Evolutionary conservation across 2,329 filamentous ascomycete genomes (phyloP).

Genomic region (Aureobasidium mangrovei): DNA sequence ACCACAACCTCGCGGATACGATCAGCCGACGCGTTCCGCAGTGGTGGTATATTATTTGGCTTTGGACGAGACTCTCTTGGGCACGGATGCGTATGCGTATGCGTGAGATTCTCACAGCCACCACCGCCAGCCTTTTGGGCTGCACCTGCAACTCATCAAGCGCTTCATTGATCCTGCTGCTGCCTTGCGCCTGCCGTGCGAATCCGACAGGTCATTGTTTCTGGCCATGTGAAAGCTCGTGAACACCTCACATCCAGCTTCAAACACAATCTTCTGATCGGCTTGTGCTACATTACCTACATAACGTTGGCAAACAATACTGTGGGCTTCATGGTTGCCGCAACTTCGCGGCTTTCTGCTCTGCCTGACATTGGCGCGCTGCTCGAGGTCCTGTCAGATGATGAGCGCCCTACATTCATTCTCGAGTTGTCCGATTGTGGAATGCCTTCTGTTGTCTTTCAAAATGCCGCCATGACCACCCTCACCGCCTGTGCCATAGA

Average conservation of each 20-base stretch:
- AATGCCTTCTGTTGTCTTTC: neutral
- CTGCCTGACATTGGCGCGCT: neutral
- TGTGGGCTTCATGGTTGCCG: neutral
- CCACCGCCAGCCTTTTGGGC: neutral
- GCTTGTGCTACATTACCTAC: neutral
- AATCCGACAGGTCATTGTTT: neutral
- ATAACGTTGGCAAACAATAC: no score
- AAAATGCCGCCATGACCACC: neutral
- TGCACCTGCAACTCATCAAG: neutral
- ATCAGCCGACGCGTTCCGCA: constrained; percentile 5
- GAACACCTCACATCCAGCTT: neutral
- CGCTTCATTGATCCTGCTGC: neutral
- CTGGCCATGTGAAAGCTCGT: neutral
- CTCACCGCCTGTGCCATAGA: neutral
- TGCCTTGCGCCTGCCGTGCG: neutral
- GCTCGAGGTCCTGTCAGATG: neutral
- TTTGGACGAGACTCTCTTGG: neutral
- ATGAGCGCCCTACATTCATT: constrained; percentile 9
- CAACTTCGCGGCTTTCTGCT: neutral
- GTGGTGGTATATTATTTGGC: neutral
- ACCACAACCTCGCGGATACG: neutral
- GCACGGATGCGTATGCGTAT: neutral
- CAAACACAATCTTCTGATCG: neutral
- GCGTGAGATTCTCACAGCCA: neutral
- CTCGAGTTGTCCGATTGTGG: neutral